Evolutionary conservation across 306 rosid genomes (phyloP).

Genomic region (Quercus aquifolioides): DNA sequence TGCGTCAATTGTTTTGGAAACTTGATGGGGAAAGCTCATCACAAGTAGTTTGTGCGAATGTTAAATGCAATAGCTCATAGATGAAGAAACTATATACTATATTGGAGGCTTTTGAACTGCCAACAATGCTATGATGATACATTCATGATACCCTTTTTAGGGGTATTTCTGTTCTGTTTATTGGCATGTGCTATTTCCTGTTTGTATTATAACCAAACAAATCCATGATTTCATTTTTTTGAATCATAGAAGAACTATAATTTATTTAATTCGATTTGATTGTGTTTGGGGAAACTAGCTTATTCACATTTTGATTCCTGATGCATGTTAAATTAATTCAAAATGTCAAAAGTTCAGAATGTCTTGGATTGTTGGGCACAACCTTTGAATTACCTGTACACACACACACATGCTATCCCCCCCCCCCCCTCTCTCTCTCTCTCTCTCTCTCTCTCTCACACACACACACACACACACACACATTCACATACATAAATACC

Average conservation of each 20-base stretch:
- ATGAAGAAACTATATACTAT: background rate
- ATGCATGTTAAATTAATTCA: background rate
- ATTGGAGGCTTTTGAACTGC: background rate
- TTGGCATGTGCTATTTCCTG: too few relatives aligned
- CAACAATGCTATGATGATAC: background rate
- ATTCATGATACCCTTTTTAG: background rate
- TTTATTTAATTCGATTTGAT: background rate
- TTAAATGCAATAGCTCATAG: background rate
- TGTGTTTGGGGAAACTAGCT: background rate
- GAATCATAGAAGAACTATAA: background rate
- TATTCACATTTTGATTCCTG: background rate
- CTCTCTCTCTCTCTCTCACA: too few relatives aligned
- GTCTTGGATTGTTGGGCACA: background rate
- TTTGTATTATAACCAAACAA: background rate
- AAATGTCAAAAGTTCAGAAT: background rate
- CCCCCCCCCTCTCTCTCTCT: too few relatives aligned
- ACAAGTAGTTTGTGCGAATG: background rate
- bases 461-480: too few relatives aligned
- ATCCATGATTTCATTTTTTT: background rate
- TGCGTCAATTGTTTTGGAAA: background rate
- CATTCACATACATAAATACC: background rate
- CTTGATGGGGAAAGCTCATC: too few relatives aligned
- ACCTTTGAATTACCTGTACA: background rate
- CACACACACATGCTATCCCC: too few relatives aligned
- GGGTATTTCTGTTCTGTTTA: background rate